These are phyloP conservation scores for Malassezia dermatis DNA, from an alignment of 1,284 basidiomycete genomes.

Conservation along the genomic window DNA sequence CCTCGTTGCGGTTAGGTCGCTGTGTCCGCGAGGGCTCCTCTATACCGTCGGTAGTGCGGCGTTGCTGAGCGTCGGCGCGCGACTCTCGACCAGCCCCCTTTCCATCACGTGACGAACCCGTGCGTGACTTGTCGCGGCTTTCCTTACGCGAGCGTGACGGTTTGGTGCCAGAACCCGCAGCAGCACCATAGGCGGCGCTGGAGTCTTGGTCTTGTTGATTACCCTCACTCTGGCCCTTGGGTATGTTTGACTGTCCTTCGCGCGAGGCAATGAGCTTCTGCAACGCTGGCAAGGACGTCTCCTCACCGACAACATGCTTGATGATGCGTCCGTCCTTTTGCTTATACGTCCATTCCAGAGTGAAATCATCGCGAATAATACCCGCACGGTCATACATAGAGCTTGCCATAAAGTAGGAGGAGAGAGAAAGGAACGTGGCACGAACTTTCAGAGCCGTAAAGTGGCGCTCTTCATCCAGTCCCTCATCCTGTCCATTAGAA, in stretches of 20 bases:
- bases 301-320: slow-evolving; percentile 36
- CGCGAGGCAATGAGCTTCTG: slow-evolving; percentile 36
- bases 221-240: not conserved
- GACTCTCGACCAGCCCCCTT: too few relatives aligned
- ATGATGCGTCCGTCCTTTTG: slow-evolving; percentile 34
- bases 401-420: slow-evolving; percentile 43
- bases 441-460: slow-evolving; percentile 44
- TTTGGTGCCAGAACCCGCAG: slow-evolving; percentile 13
- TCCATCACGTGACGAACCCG: not conserved
- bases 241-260: slow-evolving; percentile 19
- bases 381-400: slow-evolving; percentile 46
- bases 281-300: slow-evolving; percentile 24
- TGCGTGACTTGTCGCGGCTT: not conserved
- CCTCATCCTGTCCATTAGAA: slow-evolving; percentile 22
- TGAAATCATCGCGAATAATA: slow-evolving; percentile 42
- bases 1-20: not conserved
- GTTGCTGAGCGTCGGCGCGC: not conserved
- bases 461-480: slow-evolving; percentile 28
- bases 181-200: slow-evolving; percentile 13
- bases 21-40: not conserved
- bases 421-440: slow-evolving; percentile 44
- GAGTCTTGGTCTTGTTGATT: slow-evolving; percentile 2
- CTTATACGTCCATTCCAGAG: slow-evolving; percentile 40
- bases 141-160: not conserved
- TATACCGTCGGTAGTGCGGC: not conserved